A percentile compares a stretch with the other conserved stretches of the same genome.
Conservation (phyloP, 108 stramenopile species). For the Parietichytrium sp. region DNA sequence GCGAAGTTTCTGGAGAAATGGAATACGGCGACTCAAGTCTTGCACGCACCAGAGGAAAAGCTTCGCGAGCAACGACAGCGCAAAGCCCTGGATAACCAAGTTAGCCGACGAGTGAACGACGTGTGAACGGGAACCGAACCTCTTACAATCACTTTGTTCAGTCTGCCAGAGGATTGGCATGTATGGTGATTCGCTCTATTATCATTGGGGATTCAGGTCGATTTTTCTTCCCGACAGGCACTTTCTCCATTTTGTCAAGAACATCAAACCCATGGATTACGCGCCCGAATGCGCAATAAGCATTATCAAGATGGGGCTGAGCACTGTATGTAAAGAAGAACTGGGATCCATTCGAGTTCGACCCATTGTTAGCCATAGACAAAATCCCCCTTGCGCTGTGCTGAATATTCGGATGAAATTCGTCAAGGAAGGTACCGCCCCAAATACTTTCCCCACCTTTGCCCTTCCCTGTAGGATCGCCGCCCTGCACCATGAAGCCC, state of each 20-base stretch:
- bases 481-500: slow-evolving; percentile 93
- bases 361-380: slow-evolving; percentile 89
- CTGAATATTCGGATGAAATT: slow-evolving; percentile 82
- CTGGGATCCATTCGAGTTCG: slow-evolving; percentile 78
- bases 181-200: slow-evolving; percentile 80
- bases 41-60: too few relatives aligned
- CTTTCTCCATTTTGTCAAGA: slow-evolving; percentile 85
- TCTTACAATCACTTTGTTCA: too few relatives aligned
- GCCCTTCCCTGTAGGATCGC: slow-evolving; percentile 77
- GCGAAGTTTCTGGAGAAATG: too few relatives aligned
- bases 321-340: slow-evolving; percentile 91
- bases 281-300: slow-evolving; percentile 90
- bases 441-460: slow-evolving; percentile 87
- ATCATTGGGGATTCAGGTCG: slow-evolving; percentile 80
- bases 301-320: slow-evolving; percentile 89
- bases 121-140: too few relatives aligned
- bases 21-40: too few relatives aligned
- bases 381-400: slow-evolving; percentile 85
- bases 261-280: slow-evolving; percentile 88
- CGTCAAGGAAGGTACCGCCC: slow-evolving; percentile 89
- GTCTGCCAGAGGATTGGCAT: slow-evolving; percentile 94
- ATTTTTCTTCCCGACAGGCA: slow-evolving; percentile 84
- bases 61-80: too few relatives aligned
- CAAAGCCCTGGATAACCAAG: too few relatives aligned
- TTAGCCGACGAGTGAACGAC: too few relatives aligned